phyloP scores from a whole-genome alignment of 2,329 filamentous ascomycete species.

The Rhinocladiella similis region DNA sequence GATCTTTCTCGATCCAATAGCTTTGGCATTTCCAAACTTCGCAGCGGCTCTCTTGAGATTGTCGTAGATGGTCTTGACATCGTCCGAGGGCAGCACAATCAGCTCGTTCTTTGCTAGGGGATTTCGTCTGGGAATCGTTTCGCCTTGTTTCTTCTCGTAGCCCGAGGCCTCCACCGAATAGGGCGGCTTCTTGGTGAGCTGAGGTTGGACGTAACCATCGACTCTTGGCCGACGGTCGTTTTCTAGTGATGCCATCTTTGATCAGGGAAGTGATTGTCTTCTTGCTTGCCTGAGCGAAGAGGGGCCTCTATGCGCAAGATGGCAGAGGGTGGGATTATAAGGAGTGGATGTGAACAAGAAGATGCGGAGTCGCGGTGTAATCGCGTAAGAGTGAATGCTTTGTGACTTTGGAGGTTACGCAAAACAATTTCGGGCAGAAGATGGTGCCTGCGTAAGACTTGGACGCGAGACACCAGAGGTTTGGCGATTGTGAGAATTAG shows the following conservation, averaged over 20 bases:
- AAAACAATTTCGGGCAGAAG: too few relatives aligned
- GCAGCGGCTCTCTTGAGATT: constrained; percentile 70
- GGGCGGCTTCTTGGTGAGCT: constrained; percentile 67
- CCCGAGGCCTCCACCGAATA: constrained; percentile 74
- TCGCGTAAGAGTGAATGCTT: background rate
- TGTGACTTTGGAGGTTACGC: too few relatives aligned
- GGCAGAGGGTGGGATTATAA: background rate
- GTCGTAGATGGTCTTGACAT: constrained; percentile 76
- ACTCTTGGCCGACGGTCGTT: constrained; percentile 22
- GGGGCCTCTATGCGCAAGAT: background rate
- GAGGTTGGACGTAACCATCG: constrained; percentile 36
- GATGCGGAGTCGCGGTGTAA: background rate
- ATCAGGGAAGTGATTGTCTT: background rate
- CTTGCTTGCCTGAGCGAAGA: too few relatives aligned
- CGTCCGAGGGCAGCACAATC: constrained; percentile 63
- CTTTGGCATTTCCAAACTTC: constrained; percentile 62
- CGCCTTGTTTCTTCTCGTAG: constrained; percentile 68
- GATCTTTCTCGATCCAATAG: constrained; percentile 71
- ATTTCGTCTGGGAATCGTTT: constrained; percentile 81
- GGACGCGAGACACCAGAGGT: too few relatives aligned
- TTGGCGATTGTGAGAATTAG: too few relatives aligned
- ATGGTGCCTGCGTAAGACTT: too few relatives aligned
- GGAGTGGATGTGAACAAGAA: background rate
- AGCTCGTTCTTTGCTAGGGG: constrained; percentile 70
- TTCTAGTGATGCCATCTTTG: constrained; percentile 17